These are phyloP conservation scores for Rhizophagus sp. DNA, from an alignment of 192 early-diverging fungal species.

Conservation along the genomic window DNA sequence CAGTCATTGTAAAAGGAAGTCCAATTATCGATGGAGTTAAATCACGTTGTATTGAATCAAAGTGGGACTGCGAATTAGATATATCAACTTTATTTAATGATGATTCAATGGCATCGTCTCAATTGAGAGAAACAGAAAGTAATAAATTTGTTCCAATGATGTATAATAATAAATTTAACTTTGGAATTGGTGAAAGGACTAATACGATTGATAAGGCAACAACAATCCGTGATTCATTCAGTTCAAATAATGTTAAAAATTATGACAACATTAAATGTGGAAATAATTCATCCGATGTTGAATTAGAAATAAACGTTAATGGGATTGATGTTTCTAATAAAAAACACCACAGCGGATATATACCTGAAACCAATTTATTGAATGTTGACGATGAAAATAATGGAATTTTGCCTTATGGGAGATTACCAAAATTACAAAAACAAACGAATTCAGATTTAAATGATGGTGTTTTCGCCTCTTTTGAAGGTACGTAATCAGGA, in stretches of 20 bases:
- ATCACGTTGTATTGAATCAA: slow-evolving; percentile 48
- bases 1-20: slow-evolving; percentile 49
- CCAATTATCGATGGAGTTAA: slow-evolving; percentile 51
- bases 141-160: too few relatives aligned
- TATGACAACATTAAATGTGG: too few relatives aligned
- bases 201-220: too few relatives aligned
- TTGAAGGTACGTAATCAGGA: not conserved
- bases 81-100: slow-evolving; percentile 41
- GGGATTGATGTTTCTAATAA: too few relatives aligned
- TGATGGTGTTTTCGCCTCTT: not conserved
- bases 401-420: not conserved
- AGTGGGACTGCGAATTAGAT: slow-evolving; percentile 61
- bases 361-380: not conserved
- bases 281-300: not conserved
- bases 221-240: not conserved
- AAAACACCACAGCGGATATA: too few relatives aligned
- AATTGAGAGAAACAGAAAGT: not conserved
- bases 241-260: not conserved
- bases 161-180: too few relatives aligned
- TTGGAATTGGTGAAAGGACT: too few relatives aligned
- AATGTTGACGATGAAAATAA: not conserved
- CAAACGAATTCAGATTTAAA: not conserved
- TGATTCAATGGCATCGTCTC: slow-evolving; percentile 11
- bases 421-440: not conserved
- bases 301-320: too few relatives aligned